Base-by-base conservation (phyloP, 2,329 filamentous ascomycete genomes). In the Sclerotinia borealis region DNA sequence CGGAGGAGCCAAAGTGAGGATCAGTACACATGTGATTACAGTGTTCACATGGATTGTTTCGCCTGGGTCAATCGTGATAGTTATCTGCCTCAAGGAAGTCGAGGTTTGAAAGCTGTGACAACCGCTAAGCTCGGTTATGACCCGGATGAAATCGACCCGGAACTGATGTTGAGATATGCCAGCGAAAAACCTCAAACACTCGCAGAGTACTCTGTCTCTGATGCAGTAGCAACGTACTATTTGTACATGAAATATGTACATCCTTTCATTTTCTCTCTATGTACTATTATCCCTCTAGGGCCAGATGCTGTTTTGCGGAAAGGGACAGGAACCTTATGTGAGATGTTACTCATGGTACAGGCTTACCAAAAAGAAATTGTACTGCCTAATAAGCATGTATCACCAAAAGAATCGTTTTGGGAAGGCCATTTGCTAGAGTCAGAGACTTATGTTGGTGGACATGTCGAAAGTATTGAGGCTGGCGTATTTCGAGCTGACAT, bases 221-320 rank as follows among this genome's bases (percentile, higher is more conserved):
- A 99, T 81, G 96, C 96, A 11, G 95, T 99, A 58, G 95, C 95
- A 27, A 99, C 95, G 0, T 99, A 99, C 75, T 99, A 99, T 74
- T 80, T 99, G 66, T 99, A 99, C 82, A 99, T 99, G 96, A 99
- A 99, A 88, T 99, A 99, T 76, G 91, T 99, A n/a, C 95, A 99
- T 75, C 95, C 95, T 4, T 99, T 99, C 80, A 95, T 99, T 75
- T 99, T 99, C 82, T 98, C 96, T 1, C 81, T 99, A 0, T 99
- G 95, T 77, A 99, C 93, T 1, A 97, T 99, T 78, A 82, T 99
- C 75, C 95, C 95, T 0, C 82, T 99, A 1, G 92, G 91, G 50
- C 92, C 93, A 39, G 93, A 99, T 72, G 95, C 98, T 73, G 91
- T 93, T 1, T 77, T 98, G 71, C 86, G 95, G 69, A 99, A 99